Conservation (phyloP, 1,284 basidiomycete species). For the Moesziomyces antarcticus region DNA sequence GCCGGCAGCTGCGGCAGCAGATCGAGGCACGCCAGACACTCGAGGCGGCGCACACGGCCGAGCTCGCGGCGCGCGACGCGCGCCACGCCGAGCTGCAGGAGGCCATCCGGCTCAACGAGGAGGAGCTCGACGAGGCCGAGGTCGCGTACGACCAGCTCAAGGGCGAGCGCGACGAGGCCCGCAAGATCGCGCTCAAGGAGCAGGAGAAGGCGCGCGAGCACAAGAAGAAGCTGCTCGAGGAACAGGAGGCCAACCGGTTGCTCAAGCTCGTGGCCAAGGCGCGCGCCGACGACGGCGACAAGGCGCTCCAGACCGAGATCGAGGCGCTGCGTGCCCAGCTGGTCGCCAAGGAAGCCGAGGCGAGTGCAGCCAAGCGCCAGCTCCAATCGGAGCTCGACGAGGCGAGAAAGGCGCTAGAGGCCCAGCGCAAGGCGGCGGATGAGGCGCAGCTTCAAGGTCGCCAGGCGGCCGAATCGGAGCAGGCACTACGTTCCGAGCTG, state of each 20-base stretch:
- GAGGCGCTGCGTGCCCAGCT: slow-evolving; percentile 34
- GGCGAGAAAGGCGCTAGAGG: slow-evolving; percentile 7
- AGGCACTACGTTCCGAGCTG: slow-evolving; percentile 16
- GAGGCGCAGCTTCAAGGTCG: slow-evolving; percentile 1
- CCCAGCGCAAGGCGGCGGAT: slow-evolving; percentile 4
- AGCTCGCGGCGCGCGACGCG: slow-evolving; percentile 29
- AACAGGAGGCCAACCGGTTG: slow-evolving; percentile 47
- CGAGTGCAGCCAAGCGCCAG: slow-evolving; percentile 8
- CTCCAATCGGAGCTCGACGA: slow-evolving; percentile 24
- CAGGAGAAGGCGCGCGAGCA: slow-evolving; percentile 44
- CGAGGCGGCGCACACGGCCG: slow-evolving; percentile 20
- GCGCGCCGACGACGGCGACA: slow-evolving; percentile 28
- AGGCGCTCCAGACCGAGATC: slow-evolving; percentile 25
- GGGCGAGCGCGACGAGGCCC: slow-evolving; percentile 49
- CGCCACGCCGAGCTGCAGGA: slow-evolving; percentile 38
- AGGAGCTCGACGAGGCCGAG: slow-evolving; percentile 50
- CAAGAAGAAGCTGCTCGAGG: slow-evolving; percentile 25
- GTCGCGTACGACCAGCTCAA: slow-evolving; percentile 41
- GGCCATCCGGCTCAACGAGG: slow-evolving; percentile 37
- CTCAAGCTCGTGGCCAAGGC: slow-evolving; percentile 45
- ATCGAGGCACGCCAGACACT: slow-evolving; percentile 30
- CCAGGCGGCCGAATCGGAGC: slow-evolving; percentile 5
- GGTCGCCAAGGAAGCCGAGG: slow-evolving; percentile 20
- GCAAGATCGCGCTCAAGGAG: slow-evolving; percentile 38
- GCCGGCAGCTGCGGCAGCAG: slow-evolving; percentile 41